Conservation (phyloP, 495 filamentous ascomycete species). For the Clohesyomyces aquaticus region DNA sequence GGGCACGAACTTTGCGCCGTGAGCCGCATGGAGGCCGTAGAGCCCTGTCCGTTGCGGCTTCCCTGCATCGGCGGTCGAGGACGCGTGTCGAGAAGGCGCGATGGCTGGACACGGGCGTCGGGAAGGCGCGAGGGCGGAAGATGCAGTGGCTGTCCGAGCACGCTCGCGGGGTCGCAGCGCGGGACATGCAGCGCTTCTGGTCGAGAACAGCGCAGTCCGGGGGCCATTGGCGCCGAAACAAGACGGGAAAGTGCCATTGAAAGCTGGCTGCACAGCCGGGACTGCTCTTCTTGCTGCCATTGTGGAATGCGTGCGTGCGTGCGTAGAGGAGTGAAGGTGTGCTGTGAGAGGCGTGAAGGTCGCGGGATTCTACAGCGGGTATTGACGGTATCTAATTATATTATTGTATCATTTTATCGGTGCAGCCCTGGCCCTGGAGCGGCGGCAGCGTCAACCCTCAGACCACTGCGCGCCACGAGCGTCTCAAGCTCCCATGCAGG, state of each 20-base stretch:
- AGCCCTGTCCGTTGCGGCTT: conserved; percentile 72
- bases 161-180: conserved; percentile 29
- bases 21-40: conserved; percentile 75
- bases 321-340: conserved; percentile 5
- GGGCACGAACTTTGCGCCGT: conserved; percentile 94
- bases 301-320: conserved; percentile 1
- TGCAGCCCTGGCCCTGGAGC: too few species aligned
- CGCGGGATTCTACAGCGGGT: too few species aligned
- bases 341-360: too few species aligned
- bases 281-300: conserved; percentile 33
- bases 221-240: conserved; percentile 5
- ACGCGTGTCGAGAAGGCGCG: conserved; percentile 12
- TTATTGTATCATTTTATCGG: too few species aligned
- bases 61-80: conserved; percentile 30
- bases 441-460: conserved; percentile 21
- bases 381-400: conserved; percentile 18
- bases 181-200: conserved; percentile 10
- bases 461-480: neutral
- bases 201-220: neutral
- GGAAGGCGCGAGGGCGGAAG: conserved; percentile 25
- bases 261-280: conserved; percentile 19
- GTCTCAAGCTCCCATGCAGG: neutral
- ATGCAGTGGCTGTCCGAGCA: neutral
- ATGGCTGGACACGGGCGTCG: too few species aligned
- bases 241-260: conserved; percentile 15